Evolutionary conservation across 768 basidiomycete genomes (phyloP).

Genomic region (Phlegmacium glaucopus): DNA sequence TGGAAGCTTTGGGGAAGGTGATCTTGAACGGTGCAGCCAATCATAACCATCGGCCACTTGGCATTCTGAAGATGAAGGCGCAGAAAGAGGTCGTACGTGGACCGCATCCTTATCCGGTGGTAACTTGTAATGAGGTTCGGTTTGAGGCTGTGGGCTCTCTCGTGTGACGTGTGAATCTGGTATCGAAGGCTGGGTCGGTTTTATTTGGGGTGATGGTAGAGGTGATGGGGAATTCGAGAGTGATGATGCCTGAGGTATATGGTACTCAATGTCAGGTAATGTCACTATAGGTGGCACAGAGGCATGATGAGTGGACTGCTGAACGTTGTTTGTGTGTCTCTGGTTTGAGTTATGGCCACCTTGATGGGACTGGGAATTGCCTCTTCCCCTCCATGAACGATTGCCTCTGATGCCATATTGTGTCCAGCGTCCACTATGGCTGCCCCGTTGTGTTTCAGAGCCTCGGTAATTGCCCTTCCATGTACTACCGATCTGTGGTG

Average conservation of each 20-base stretch:
- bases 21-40: slow-evolving; percentile 10
- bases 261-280: too few relatives aligned
- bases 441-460: background rate
- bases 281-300: too few relatives aligned
- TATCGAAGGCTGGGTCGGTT: too few relatives aligned
- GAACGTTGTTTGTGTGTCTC: background rate
- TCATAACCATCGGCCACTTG: background rate
- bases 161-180: too few relatives aligned
- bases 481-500: background rate
- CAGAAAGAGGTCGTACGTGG: background rate
- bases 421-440: background rate
- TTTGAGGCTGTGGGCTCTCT: too few relatives aligned
- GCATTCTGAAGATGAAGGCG: background rate
- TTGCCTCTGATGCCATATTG: background rate
- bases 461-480: background rate
- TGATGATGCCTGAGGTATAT: too few relatives aligned
- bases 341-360: background rate
- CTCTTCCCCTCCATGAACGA: background rate
- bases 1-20: slow-evolving; percentile 18
- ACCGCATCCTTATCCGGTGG: background rate
- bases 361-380: background rate
- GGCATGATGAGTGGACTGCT: background rate
- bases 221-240: background rate
- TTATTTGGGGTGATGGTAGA: background rate
- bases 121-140: background rate